phyloP scores from a whole-genome alignment of 176 grass and related monocot species.

The Avena sativa region DNA sequence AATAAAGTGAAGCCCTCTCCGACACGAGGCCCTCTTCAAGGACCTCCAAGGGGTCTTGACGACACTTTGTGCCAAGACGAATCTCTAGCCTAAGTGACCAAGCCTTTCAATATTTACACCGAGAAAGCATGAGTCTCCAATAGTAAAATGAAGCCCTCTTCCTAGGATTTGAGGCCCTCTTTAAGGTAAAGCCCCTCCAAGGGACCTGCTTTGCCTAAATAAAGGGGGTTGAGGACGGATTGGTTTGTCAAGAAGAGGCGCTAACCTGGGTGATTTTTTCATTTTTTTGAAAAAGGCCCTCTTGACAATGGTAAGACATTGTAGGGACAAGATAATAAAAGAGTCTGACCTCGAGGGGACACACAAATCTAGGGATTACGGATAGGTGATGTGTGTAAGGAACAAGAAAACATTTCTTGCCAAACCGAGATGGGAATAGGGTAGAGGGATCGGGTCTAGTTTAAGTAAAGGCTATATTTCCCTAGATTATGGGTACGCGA shows the following conservation, averaged over 20 bases:
- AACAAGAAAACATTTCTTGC: not conserved
- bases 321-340: not conserved
- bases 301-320: not conserved
- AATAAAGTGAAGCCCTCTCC: not conserved
- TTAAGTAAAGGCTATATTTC: too few relatives aligned
- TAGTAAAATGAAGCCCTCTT: not conserved
- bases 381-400: not conserved
- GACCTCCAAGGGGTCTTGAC: not conserved
- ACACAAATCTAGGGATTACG: not conserved
- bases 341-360: not conserved
- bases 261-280: not conserved
- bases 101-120: not conserved
- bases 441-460: too few relatives aligned
- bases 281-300: not conserved
- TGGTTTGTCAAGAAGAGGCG: not conserved
- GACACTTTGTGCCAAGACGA: too few relatives aligned
- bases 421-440: not conserved
- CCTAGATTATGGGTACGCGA: too few relatives aligned
- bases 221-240: too few relatives aligned
- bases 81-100: too few relatives aligned
- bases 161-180: not conserved
- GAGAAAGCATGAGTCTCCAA: not conserved
- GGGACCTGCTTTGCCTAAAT: not conserved
- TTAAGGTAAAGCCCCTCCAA: not conserved
- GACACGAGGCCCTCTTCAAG: not conserved